phyloP scores from a whole-genome alignment of 805 yeast species.

The Wickerhamiella bombiphila region DNA sequence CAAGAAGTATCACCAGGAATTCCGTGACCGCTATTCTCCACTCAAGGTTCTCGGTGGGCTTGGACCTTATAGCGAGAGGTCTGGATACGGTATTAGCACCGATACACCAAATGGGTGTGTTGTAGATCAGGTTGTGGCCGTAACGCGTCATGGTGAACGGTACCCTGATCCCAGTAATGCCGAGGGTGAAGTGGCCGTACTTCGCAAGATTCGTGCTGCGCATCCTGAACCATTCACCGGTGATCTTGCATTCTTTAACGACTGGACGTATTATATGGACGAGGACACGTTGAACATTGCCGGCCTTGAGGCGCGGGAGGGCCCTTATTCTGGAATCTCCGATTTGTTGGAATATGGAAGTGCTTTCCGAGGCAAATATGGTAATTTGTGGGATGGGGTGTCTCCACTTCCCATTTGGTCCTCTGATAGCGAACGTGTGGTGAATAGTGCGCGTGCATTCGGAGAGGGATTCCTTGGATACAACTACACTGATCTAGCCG shows the following conservation, averaged over 20 bases:
- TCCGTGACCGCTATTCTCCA: conserved; percentile 31
- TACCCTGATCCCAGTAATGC: conserved; percentile 23
- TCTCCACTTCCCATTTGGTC: conserved; percentile 30
- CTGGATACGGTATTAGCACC: conserved; percentile 34
- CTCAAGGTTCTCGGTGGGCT: conserved; percentile 32
- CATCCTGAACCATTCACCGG: conserved; percentile 5
- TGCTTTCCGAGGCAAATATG: conserved; percentile 30
- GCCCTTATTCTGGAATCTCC: conserved; percentile 32
- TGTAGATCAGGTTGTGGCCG: conserved; percentile 34
- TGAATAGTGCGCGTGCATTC: conserved; percentile 39
- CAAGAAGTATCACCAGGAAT: conserved; percentile 13
- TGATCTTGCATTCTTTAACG: conserved; percentile 7
- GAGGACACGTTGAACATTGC: conserved; percentile 24
- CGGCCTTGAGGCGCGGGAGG: conserved; percentile 29
- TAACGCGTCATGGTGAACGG: conserved; percentile 40
- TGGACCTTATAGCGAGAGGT: conserved; percentile 34
- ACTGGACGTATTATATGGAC: conserved; percentile 16
- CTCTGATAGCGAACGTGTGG: conserved; percentile 18
- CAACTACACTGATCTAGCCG: conserved; percentile 25
- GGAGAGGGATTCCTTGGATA: conserved; percentile 43
- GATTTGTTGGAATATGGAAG: conserved; percentile 32
- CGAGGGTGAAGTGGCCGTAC: conserved; percentile 17
- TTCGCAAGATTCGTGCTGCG: conserved; percentile 2
- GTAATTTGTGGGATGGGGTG: conserved; percentile 26
- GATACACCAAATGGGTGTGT: conserved; percentile 32